Percentiles rank a stretch among this genome's conserved stretches.
Conservation (phyloP, 805 yeast genomes). For the Zygoascus flipseniorum region DNA sequence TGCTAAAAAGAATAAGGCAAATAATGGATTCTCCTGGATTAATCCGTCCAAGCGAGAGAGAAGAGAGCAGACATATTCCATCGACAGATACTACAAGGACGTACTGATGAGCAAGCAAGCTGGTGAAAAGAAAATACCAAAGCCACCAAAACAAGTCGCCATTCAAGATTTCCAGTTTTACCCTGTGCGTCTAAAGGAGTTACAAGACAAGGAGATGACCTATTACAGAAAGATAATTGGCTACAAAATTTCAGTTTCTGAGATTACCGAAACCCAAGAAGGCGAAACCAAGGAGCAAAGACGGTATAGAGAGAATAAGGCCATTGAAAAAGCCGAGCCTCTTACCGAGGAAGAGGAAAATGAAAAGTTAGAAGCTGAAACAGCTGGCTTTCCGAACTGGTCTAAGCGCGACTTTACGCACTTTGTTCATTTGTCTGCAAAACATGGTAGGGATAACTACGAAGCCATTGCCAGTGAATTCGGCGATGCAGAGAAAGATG, state of each 20-base stretch:
- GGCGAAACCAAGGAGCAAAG: constrained; percentile 40
- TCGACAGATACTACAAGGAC: constrained; percentile 78
- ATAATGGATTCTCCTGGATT: constrained; percentile 51
- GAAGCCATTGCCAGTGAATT: constrained; percentile 65
- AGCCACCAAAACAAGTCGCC: constrained; percentile 74
- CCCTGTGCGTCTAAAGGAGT: constrained; percentile 58
- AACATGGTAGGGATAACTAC: constrained; percentile 70
- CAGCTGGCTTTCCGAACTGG: constrained; percentile 72
- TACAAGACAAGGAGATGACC: constrained; percentile 74
- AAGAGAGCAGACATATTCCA: constrained; percentile 56
- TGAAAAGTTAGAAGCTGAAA: constrained; percentile 47
- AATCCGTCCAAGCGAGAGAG: constrained; percentile 58
- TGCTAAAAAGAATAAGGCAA: constrained; percentile 39
- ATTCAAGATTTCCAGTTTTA: constrained; percentile 85
- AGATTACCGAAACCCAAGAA: constrained; percentile 35
- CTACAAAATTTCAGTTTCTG: constrained; percentile 48
- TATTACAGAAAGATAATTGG: constrained; percentile 63
- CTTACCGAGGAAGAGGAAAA: constrained; percentile 73
- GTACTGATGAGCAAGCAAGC: constrained; percentile 56
- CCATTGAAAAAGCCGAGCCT: constrained; percentile 67
- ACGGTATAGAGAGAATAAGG: constrained; percentile 41
- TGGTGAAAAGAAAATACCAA: constrained; percentile 45
- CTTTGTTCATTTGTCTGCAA: constrained; percentile 62
- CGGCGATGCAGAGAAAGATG: constrained; percentile 57
- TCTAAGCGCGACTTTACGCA: constrained; percentile 80